Base-by-base conservation (phyloP, 108 stramenopile species). In the Nannochloropsis oceanica region DNA sequence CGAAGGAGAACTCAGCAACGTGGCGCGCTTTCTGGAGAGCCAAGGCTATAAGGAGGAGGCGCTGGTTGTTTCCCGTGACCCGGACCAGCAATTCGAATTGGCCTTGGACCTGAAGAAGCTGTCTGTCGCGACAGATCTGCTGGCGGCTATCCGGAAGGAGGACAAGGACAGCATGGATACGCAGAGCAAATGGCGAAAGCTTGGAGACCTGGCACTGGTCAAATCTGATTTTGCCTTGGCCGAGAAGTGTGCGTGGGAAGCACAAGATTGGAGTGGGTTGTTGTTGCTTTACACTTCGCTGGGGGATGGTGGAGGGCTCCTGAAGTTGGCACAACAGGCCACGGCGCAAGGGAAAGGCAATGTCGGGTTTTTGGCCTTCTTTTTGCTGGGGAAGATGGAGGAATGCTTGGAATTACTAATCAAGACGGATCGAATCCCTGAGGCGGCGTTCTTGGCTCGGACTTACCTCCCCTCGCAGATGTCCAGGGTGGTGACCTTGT, bases 41-140 rank as follows among this genome's bases (percentile, higher is more conserved):
- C 99, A 99, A 93, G 99, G 99, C 7, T 99, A 95, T 93, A 98
- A 99, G 92, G 97, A 98, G 89, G 97, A 98, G 90, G 99, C 99
- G 27, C 91, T 98, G 79, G 93, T 93, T 26, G 98, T 99, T 27
- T 87, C 86, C 20, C 82, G 73, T 25, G 97, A 97, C 91, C 92
- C 93, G 10, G 97, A 98, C 87, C 87, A 87, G n/a, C 27, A 81
- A 85, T 98, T 99, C 85, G 99, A 99, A 88, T 92, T 99, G 42
- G 92, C 97, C 0, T 85, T 98, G 44, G 97, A 98, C 88, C 94
- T 99, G 80, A 95, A 95, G 25, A 92, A 97, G 82, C 96, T 97
- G 84, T 95, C 94, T 11, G 85, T 92, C 73, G 97, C 97, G 0
- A 93, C 93, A 59, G 85, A 90, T 43, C 93, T 98, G 59, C 91